phyloP scores from a whole-genome alignment of 805 yeast genomes.

The Ogataea methanolica region DNA sequence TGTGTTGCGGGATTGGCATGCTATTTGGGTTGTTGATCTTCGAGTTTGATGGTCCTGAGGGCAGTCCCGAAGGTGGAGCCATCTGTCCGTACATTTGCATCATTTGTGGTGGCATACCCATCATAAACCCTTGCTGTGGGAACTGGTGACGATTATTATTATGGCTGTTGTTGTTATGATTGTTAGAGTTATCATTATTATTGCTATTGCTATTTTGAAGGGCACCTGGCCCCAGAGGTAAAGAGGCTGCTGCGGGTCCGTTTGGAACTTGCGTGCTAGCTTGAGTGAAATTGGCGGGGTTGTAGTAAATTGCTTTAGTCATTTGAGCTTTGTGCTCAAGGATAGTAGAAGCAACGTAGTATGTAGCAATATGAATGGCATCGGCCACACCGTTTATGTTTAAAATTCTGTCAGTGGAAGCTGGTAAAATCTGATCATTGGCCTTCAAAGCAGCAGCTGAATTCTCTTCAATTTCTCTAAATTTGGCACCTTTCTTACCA shows the following conservation, averaged over 20 bases:
- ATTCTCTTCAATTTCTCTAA: conserved; percentile 76
- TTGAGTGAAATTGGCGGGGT: conserved; percentile 44
- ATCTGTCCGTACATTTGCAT: conserved; percentile 22
- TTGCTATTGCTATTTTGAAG: not conserved
- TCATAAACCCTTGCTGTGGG: conserved; percentile 13
- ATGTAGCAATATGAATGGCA: conserved; percentile 80
- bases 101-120: conserved; percentile 25
- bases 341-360: conserved; percentile 66
- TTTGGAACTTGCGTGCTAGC: conserved; percentile 22
- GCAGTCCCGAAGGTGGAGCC: conserved; percentile 8
- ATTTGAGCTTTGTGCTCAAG: conserved; percentile 56
- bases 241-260: not conserved
- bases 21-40: not conserved
- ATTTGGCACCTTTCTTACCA: conserved; percentile 69
- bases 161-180: not conserved
- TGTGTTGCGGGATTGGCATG: conserved; percentile 3
- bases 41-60: not conserved
- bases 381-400: conserved; percentile 77
- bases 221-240: not conserved
- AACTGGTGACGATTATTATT: conserved; percentile 9
- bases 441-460: conserved; percentile 77
- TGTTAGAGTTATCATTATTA: not conserved
- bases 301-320: conserved; percentile 52
- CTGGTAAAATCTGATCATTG: conserved; percentile 65
- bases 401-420: conserved; percentile 72